Base-by-base conservation (phyloP, 1,284 basidiomycete genomes). In the Ceratobasidium sp. region DNA sequence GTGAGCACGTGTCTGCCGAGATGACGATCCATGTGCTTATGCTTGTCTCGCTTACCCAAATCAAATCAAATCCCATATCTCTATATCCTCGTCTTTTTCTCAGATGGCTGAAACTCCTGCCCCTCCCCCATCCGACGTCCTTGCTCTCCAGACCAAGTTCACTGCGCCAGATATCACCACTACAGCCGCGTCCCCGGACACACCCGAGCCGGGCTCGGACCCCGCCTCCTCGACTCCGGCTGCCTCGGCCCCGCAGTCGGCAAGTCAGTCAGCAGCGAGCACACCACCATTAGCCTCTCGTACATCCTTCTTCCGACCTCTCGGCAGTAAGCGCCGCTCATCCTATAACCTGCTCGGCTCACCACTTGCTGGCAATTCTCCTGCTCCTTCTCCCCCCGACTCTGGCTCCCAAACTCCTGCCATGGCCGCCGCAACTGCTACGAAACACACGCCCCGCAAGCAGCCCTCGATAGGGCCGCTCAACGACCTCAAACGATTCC, bases 401-500 rank as follows among this genome's bases (percentile, higher is more conserved):
- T 66, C 60, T 23, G 60, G 60, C 41, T 53, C 60, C 11, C 60
- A 66, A 27, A 66, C 60, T n/a, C 60, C 60, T 13, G 60, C 60
- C 3, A 66, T 66, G 60, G 19, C 60, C 25, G 41, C 60, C 11
- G 50, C 59, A 33, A 47, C 59, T 29, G 50, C 59, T 36, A 39
- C 33, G 47, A 62, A 29, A 41, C 39, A 54, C 33, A 29, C 21
- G 49, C 16, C 41, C 49, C 49, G 52, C 36, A 53, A 57, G 54
- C 56, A 47, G 69, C 73, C 56, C 71, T 72, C 36, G 64, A 69
- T 42, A 42, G 81, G 91, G 0, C 89, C 92, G 2, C 83, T 97
- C 57, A 87, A 91, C 78, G 94, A 96, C 77, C 85, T 97, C 74
- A 93, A 93, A 76, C 89, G 93, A 33, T 95, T 96, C 81, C 84